These are phyloP conservation scores for Fraxinus quadrangulata DNA, from an alignment of 257 asterid genomes.

Conservation along the genomic window DNA sequence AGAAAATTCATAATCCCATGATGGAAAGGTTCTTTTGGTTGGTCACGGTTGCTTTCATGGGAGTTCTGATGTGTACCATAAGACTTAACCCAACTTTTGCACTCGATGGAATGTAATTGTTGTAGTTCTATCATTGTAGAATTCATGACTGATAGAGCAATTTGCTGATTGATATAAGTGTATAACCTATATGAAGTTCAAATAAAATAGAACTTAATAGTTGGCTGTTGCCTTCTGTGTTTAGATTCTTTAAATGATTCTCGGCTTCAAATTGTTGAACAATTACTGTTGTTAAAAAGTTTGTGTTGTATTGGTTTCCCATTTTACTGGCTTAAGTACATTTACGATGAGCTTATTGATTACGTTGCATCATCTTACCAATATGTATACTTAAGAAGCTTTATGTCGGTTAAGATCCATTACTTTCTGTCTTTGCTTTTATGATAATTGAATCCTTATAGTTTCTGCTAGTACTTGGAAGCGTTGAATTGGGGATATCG, in stretches of 20 bases:
- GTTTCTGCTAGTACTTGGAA: conserved; percentile 7
- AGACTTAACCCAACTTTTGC: conserved; percentile 30
- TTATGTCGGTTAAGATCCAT: conserved; percentile 8
- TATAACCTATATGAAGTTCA: conserved; percentile 46
- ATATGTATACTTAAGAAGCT: conserved; percentile 12
- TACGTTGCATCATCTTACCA: conserved; percentile 9
- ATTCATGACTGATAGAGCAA: conserved; percentile 54
- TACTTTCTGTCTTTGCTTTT: conserved; percentile 15
- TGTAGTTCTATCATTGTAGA: conserved; percentile 49
- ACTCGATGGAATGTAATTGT: conserved; percentile 49
- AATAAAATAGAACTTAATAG: conserved; percentile 49
- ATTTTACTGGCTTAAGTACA: not conserved
- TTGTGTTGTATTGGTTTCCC: not conserved
- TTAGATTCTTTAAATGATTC: conserved; percentile 32
- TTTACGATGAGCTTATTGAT: conserved; percentile 4
- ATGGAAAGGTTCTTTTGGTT: conserved; percentile 22
- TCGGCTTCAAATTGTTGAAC: conserved; percentile 2
- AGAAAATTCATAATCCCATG: conserved; percentile 29
- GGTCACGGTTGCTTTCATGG: conserved; percentile 15
- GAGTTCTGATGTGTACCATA: conserved; percentile 27
- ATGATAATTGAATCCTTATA: conserved; percentile 1
- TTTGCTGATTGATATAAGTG: conserved; percentile 50
- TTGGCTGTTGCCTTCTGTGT: conserved; percentile 31
- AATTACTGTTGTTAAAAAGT: conserved; percentile 15
- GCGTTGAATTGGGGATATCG: conserved; percentile 1